Base-by-base conservation (phyloP, 164 flowering plant genomes). In the Hamamelis virginiana region DNA sequence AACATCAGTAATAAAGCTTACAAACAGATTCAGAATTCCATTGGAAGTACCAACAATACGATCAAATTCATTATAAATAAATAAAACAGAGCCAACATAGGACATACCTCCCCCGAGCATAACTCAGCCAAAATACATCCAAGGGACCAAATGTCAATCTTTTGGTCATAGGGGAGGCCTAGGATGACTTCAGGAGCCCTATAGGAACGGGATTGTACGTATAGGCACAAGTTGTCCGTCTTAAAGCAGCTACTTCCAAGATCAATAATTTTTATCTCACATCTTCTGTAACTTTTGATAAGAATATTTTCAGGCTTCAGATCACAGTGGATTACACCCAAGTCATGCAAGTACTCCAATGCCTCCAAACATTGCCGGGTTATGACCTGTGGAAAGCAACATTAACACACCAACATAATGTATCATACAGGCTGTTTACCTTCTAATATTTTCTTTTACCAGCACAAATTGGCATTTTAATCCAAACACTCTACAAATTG, bases 171-270 rank as follows among this genome's bases (percentile, higher is more conserved):
- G 1, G 94, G 84, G 59, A 86, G 92, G 69, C 98, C 98, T 38
- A 94, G 74, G 53, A 92, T 92, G 69, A 94, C 97, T 84, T 94
- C 98, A 15, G 98, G 98, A 71, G 98, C 98, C 76, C 98, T 82
- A 66, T 92, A 94, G 26, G 98, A 94, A 60, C 98, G 95, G 47
- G 98, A 94, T 77, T 94, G 97, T 46, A 94, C 91, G 64, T 94
- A 94, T n/a, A 88, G 76, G 80, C 92, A 86, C 77, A 94, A 71
- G 80, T 84, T 87, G 80, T 94, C 98, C n/a, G 84, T 75, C 50
- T 74, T 76, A 80, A 94, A 94, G 78, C 98, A 94, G 73, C 98
- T 94, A 80, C 97, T 94, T 64, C 98, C 98, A 19, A 94, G 97
- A 84, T 94, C 98, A 62, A 94, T 94, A 53, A 94, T 80, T 69